A percentile compares a stretch with the other conserved stretches of the same genome.
Evolutionary conservation across 140 eudicot species (phyloP).

Genomic region (Flaveria floridana): DNA sequence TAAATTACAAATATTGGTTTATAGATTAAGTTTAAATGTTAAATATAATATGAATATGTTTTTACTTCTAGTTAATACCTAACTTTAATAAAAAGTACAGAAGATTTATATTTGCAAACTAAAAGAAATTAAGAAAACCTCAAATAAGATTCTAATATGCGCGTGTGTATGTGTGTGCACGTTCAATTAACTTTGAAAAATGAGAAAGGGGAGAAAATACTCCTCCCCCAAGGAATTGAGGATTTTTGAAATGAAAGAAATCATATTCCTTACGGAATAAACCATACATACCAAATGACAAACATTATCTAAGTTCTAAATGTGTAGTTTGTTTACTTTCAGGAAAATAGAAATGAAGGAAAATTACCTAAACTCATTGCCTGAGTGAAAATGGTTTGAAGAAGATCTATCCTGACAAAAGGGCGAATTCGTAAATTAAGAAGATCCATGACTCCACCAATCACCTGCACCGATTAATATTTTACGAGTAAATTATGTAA

Average conservation of each 20-base stretch:
- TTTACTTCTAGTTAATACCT: background rate
- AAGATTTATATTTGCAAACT: background rate
- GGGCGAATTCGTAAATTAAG: slow-evolving; percentile 71
- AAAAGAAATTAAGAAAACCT: slow-evolving; percentile 3
- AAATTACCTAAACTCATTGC: slow-evolving; percentile 69
- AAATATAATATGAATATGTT: background rate
- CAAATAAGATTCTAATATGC: background rate
- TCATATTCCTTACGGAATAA: background rate
- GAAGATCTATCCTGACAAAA: slow-evolving; percentile 79
- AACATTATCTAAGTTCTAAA: background rate
- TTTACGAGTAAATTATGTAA: slow-evolving; percentile 1
- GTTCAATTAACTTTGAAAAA: background rate
- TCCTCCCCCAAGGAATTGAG: background rate
- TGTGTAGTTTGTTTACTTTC: background rate
- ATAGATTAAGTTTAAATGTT: background rate
- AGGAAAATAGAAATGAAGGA: slow-evolving; percentile 7
- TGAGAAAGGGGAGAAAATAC: background rate
- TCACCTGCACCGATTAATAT: slow-evolving; percentile 51
- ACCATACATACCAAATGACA: background rate
- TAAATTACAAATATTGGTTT: background rate
- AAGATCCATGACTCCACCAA: slow-evolving; percentile 70
- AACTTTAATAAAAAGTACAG: background rate
- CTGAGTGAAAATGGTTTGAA: slow-evolving; percentile 66
- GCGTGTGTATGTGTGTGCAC: background rate
- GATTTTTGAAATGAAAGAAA: too few species aligned